A percentile compares a stretch with the other conserved stretches of the same genome.
Conservation (phyloP, 2,329 filamentous ascomycete species). For the Hymenoscyphus occultus region DNA sequence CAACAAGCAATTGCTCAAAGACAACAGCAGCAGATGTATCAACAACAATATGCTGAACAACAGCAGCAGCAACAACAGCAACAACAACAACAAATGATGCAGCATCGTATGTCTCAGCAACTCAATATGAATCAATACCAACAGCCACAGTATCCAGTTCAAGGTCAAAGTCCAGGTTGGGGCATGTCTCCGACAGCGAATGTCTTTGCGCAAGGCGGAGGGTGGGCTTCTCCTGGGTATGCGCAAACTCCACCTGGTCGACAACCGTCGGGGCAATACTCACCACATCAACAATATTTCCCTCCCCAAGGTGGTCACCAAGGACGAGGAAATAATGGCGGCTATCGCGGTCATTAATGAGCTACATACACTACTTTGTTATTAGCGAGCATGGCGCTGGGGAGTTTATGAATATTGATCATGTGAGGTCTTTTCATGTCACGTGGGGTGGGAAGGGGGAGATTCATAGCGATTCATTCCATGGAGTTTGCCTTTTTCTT, state of each 20-base stretch:
- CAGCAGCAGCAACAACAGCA: neutral
- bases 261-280: conserved; percentile 12
- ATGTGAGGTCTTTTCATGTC: neutral
- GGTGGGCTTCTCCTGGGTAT: conserved; percentile 32
- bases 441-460: neutral
- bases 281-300: conserved; percentile 18
- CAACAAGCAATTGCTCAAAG: conserved; percentile 70
- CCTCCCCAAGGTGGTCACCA: conserved; percentile 16
- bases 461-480: conserved; percentile 14
- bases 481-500: conserved; percentile 4
- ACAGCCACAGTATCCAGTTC: conserved; percentile 25
- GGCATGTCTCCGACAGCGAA: conserved; percentile 33
- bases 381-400: neutral
- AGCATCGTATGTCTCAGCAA: conserved; percentile 24
- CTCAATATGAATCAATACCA: conserved; percentile 29
- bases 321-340: conserved; percentile 14
- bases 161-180: conserved; percentile 33
- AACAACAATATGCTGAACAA: conserved; percentile 28
- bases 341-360: conserved; percentile 8
- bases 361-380: neutral
- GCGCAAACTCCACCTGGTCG: conserved; percentile 8
- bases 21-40: conserved; percentile 48
- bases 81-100: conserved; percentile 11
- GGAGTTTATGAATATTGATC: neutral
- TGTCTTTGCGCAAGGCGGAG: conserved; percentile 37